These are phyloP conservation scores for Citrus glauca DNA, from an alignment of 345 rosid genomes.

Conservation along the genomic window DNA sequence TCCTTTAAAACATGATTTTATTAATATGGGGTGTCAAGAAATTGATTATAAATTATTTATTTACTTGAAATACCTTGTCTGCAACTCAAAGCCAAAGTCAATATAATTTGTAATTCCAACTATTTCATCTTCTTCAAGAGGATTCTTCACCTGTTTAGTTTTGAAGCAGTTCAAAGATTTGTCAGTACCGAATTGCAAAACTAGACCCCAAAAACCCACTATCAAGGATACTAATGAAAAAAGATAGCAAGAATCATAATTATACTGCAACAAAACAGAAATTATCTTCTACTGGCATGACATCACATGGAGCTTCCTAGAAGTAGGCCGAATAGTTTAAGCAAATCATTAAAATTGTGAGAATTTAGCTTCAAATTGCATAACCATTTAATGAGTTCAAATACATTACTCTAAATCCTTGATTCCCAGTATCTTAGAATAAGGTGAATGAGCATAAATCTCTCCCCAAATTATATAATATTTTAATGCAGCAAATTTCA, in stretches of 20 bases:
- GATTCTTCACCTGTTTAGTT: slow-evolving; percentile 74
- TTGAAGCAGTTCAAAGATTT: slow-evolving; percentile 13
- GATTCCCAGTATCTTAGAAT: not conserved
- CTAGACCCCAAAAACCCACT: not conserved
- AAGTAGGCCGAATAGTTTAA: not conserved
- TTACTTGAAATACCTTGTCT: slow-evolving; percentile 52
- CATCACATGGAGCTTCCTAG: not conserved
- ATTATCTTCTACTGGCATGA: not conserved
- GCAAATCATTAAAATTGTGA: not conserved
- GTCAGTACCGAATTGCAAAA: slow-evolving; percentile 8
- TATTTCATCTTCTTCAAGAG: slow-evolving; percentile 66
- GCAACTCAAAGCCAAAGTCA: slow-evolving; percentile 87
- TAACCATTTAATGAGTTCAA: not conserved
- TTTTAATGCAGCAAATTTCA: not conserved
- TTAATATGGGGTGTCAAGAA: slow-evolving; percentile 14
- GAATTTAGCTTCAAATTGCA: not conserved
- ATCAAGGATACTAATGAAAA: not conserved
- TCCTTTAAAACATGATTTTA: slow-evolving; percentile 31
- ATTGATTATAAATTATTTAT: not conserved
- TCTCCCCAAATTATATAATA: not conserved
- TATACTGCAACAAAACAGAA: not conserved
- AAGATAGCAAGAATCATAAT: not conserved
- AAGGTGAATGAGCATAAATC: not conserved
- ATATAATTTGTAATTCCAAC: slow-evolving; percentile 94
- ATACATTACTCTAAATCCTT: not conserved